Evolutionary conservation across 805 yeast species (phyloP).

Genomic region (Saccharomycopsis capsularis): DNA sequence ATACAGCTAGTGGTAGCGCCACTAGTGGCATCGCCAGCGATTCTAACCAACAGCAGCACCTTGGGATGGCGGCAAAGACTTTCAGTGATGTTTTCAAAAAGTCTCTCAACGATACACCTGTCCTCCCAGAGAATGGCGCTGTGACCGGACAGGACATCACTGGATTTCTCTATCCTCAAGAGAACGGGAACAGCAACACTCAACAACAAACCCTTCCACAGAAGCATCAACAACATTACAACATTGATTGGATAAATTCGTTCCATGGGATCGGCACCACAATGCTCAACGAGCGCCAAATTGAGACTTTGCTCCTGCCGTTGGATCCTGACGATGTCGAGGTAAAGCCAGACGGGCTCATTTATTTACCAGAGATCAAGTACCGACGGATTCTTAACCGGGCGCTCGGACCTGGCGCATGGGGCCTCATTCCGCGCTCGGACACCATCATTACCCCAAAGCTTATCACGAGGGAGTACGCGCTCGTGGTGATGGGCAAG

Average conservation of each 20-base stretch:
- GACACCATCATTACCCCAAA: constrained; percentile 71
- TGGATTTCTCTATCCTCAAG: neutral
- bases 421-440: constrained; percentile 95
- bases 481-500: constrained; percentile 77
- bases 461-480: constrained; percentile 84
- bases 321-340: constrained; percentile 74
- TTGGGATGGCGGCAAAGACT: neutral
- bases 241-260: constrained; percentile 73
- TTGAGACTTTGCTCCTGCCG: constrained; percentile 53
- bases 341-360: constrained; percentile 89
- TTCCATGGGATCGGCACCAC: constrained; percentile 78
- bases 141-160: neutral
- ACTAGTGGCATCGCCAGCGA: too few species aligned
- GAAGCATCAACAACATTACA: neutral
- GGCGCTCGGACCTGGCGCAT: constrained; percentile 98
- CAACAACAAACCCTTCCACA: neutral
- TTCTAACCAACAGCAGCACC: too few species aligned
- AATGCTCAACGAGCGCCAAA: constrained; percentile 62
- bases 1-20: too few species aligned
- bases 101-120: neutral
- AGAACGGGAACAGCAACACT: neutral
- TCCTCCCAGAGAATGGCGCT: neutral
- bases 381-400: constrained; percentile 81
- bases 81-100: neutral
- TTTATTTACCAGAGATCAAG: constrained; percentile 91